phyloP scores from a whole-genome alignment of 768 basidiomycete genomes.

The Dacryopinax spathularia region DNA sequence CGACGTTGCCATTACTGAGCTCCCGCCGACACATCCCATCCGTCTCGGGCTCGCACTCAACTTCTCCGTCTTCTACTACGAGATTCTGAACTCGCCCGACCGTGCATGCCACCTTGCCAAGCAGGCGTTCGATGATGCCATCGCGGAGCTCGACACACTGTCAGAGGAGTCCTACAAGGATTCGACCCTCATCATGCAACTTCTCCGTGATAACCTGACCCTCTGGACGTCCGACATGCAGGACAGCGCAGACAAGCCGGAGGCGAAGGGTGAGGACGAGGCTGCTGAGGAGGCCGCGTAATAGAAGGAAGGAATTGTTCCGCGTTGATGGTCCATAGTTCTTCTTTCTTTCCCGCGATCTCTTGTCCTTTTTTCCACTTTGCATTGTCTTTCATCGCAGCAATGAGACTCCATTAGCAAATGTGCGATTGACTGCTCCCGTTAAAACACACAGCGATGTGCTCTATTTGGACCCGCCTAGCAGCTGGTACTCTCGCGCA shows the following conservation, averaged over 20 bases:
- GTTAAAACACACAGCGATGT: not conserved
- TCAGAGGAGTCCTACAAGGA: constrained; percentile 99
- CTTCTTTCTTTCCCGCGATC: not conserved
- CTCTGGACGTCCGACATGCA: constrained; percentile 99
- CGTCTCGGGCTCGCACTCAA: constrained; percentile 96
- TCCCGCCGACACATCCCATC: constrained; percentile 92
- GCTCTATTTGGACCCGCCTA: not conserved
- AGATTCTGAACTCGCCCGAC: constrained; percentile 96
- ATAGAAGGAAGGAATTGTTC: constrained; percentile 32
- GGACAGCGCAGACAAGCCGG: constrained; percentile 62
- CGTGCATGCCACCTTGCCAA: constrained; percentile 97
- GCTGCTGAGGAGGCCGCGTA: constrained; percentile 45
- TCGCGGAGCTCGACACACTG: constrained; percentile 96
- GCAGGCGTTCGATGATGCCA: constrained; percentile 97
- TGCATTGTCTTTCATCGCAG: not conserved
- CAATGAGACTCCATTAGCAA: not conserved
- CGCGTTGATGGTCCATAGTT: not conserved
- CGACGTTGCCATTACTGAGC: constrained; percentile 89
- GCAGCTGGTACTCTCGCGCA: not conserved
- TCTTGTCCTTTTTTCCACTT: not conserved
- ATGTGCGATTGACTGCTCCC: not conserved
- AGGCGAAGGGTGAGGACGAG: constrained; percentile 51
- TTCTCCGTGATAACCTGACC: constrained; percentile 92
- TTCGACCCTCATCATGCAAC: constrained; percentile 92
- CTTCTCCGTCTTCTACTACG: constrained; percentile 99